These are phyloP conservation scores for Bauhinia variegata DNA, from an alignment of 306 rosid genomes.

Conservation along the genomic window DNA sequence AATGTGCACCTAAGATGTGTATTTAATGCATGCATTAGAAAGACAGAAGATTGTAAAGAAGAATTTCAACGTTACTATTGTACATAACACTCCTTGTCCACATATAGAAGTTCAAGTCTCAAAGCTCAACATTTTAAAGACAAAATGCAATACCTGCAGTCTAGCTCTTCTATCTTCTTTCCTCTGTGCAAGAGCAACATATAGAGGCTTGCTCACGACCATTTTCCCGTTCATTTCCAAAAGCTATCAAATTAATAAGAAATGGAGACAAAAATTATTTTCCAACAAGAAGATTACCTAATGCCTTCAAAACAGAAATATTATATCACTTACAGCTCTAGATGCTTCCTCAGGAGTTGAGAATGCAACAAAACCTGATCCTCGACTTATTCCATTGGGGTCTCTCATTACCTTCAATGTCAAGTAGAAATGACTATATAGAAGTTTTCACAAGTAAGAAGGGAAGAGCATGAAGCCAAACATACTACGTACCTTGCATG, in stretches of 20 bases:
- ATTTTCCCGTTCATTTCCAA: conserved; percentile 94
- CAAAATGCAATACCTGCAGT: conserved; percentile 64
- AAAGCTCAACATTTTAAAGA: conserved; percentile 16
- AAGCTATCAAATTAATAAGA: conserved; percentile 51
- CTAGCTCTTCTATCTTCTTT: conserved; percentile 99
- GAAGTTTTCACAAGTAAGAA: conserved; percentile 4
- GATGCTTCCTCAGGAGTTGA: conserved; percentile 96
- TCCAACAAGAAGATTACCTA: neutral
- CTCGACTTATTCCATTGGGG: conserved; percentile 91
- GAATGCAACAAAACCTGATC: conserved; percentile 96
- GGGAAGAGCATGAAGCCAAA: conserved; percentile 12
- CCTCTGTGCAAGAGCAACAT: conserved; percentile 95
- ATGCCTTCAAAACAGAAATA: conserved; percentile 1
- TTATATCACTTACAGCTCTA: conserved; percentile 75
- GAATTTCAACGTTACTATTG: neutral
- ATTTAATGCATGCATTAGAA: neutral
- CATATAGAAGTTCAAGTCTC: neutral
- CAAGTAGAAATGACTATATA: conserved; percentile 21
- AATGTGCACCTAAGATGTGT: too few species aligned
- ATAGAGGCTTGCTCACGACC: conserved; percentile 88
- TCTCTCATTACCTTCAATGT: conserved; percentile 85
- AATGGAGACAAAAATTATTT: neutral
- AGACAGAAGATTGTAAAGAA: conserved; percentile 10
- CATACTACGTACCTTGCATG: conserved; percentile 74
- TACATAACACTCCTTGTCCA: neutral